Percentiles rank a stretch among this genome's conserved stretches.
phyloP scores from a whole-genome alignment of 2,329 filamentous ascomycete genomes.

The Trichoderma guizhouense region DNA sequence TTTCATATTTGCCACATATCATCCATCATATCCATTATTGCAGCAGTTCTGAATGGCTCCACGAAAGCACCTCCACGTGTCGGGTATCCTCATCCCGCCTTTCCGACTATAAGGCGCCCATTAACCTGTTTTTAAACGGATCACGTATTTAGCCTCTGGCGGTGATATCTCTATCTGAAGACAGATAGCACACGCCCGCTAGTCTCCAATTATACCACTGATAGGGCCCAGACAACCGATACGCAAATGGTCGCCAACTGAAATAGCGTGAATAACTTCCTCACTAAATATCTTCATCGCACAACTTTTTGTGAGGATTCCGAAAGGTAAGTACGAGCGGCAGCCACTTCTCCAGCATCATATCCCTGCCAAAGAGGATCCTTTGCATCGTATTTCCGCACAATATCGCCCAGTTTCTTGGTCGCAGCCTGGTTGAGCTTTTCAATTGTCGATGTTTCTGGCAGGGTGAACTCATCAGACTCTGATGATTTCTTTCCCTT shows the following conservation, averaged over 20 bases:
- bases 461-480: slow-evolving; percentile 50
- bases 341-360: slow-evolving; percentile 66
- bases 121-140: neutral
- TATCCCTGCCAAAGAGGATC: slow-evolving; percentile 72
- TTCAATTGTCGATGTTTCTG: slow-evolving; percentile 57
- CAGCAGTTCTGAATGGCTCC: neutral
- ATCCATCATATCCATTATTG: neutral
- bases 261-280: neutral
- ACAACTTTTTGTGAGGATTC: slow-evolving; percentile 45
- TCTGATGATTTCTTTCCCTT: slow-evolving; percentile 47
- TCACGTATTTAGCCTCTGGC: neutral
- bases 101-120: neutral
- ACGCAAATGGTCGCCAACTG: neutral
- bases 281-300: slow-evolving; percentile 33
- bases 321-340: slow-evolving; percentile 64
- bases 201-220: neutral
- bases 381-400: slow-evolving; percentile 57
- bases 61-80: neutral
- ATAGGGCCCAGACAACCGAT: neutral
- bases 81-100: neutral
- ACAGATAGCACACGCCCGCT: neutral
- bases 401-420: slow-evolving; percentile 71
- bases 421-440: slow-evolving; percentile 71
- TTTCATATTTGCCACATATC: neutral
- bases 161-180: neutral